Base-by-base conservation (phyloP, 2,329 filamentous ascomycete species). In the Podosphaera xanthii region DNA sequence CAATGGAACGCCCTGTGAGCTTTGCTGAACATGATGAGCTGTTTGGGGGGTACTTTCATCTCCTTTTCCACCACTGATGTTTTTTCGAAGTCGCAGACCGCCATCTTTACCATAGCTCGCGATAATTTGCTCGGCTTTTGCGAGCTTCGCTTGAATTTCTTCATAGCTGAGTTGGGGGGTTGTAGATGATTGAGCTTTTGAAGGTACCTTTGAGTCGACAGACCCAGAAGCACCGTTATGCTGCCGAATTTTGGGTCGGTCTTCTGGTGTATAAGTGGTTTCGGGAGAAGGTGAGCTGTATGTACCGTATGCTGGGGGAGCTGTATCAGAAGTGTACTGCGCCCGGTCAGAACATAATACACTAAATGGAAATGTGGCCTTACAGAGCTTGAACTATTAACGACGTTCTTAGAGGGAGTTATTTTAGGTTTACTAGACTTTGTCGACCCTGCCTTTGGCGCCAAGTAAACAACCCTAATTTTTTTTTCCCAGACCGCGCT, bases 401-500 rank as follows among this genome's bases (percentile, higher is more conserved):
- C 58, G 42, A 62, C 62, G 57, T 67, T 69, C 60, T 62, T 67
- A 58, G 64, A 40, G 52, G 67, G 68, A 46, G 68, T 69, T 38
- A 58, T 44, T 38, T 57, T 60, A 52, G 62, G 59, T 57, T 48
- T 60, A 31, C 36, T 33, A 34, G 56, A 55, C 33, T 10, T 40
- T 22, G 44, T 60, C 7, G 58, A 9, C 33, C 31, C 42, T 48
- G 77, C 77, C 57, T 81, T 78, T 8, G 84, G 76, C 55, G 85
- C 72, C 49, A 96, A 76, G 77, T 91, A 98, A 65, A 78, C 78
- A 63, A 98, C 92, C 54, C 91, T 83, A 65, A 98, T 98, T 77
- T 97, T 98, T 75, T 84, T 87, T 76, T 98, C 92, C 67, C 89
- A 82, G 61, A 98, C 84, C 31, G 79, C 76, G 12, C 78, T 76